Conservation (phyloP, 2,329 filamentous ascomycete species). For the Talaromyces funiculosus region DNA sequence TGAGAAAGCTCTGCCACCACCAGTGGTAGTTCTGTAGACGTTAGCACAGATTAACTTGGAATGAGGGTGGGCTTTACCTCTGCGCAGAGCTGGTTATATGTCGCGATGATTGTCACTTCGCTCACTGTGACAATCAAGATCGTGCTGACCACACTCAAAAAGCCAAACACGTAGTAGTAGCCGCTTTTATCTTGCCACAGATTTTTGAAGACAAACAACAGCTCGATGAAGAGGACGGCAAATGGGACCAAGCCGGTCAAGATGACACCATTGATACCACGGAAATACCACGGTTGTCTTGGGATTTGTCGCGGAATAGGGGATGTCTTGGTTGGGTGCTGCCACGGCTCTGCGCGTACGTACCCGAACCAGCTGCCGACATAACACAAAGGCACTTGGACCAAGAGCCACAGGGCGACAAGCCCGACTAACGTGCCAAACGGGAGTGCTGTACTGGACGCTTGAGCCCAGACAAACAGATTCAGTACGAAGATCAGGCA, state of each 20-base stretch:
- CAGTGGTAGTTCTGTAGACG: constrained; percentile 66
- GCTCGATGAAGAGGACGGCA: constrained; percentile 80
- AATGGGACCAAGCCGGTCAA: constrained; percentile 76
- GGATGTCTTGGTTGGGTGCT: constrained; percentile 74
- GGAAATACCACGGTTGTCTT: constrained; percentile 67
- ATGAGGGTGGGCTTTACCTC: constrained; percentile 48
- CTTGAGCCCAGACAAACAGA: constrained; percentile 84
- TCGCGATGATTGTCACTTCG: constrained; percentile 76
- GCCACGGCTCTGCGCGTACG: constrained; percentile 61
- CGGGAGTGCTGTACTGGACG: constrained; percentile 79
- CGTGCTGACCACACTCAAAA: constrained; percentile 66
- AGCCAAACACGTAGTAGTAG: constrained; percentile 89
- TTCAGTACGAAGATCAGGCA: constrained; percentile 72
- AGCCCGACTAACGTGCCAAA: constrained; percentile 72
- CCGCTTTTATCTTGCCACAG: constrained; percentile 86
- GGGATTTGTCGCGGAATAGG: constrained; percentile 69
- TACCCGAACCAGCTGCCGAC: constrained; percentile 73
- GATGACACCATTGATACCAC: constrained; percentile 58
- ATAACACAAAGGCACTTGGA: constrained; percentile 81
- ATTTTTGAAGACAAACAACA: constrained; percentile 80
- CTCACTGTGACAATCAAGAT: constrained; percentile 72
- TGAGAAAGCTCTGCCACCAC: constrained; percentile 86
- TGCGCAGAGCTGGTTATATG: constrained; percentile 74
- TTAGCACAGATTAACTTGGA: not conserved
- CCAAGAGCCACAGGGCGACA: constrained; percentile 71